Base-by-base conservation (phyloP, 495 filamentous ascomycete genomes). In the Daldinia bambusicola region DNA sequence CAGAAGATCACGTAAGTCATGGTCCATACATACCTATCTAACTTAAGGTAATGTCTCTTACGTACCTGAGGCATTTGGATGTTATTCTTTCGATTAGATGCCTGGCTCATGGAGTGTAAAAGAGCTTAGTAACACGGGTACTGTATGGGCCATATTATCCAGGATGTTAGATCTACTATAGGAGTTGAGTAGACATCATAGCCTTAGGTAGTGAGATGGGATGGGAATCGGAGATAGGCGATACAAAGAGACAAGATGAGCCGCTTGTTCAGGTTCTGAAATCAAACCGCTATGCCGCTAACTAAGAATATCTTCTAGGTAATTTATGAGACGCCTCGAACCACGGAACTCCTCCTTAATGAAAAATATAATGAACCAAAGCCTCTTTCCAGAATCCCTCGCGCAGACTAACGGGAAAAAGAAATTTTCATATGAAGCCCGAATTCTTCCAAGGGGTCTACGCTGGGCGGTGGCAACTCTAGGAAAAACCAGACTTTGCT, bases 361-460 rank as follows among this genome's bases (percentile, higher is more conserved):
- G n/a, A 14, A 8, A 43, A 0, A 43, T 43, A 43, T n/a, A 43
- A 3, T 5, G n/a, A 43, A 1, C 40, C 6, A 43, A 18, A 43
- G 4, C n/a, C 41, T 2, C 14, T 43, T 18, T 43, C n/a, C 41
- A 43, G 14, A 18, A 18, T 6, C 13, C 4, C n/a, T 8, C 4
- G 40, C 0, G 0, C 40, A 16, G 9, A 51, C 26, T 30, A 10
- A 43, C 37, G 55, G 18, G 6, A 7, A 8, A 59, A 10, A 16
- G 32, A 0, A 13, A 59, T 30, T 41, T 30, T 59, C 56, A 59
- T 59, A 41, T 45, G 56, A 6, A 59, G 13, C 10, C n/a, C 2
- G 5, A 41, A 26, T 36, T 59, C 13, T 7, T 6, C 9, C 20
- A 5, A 58, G 2, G 18, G 7, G 18, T 22, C 1, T 41, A 20